Base-by-base conservation (phyloP, 306 rosid species). In the Carpinus viminea region DNA sequence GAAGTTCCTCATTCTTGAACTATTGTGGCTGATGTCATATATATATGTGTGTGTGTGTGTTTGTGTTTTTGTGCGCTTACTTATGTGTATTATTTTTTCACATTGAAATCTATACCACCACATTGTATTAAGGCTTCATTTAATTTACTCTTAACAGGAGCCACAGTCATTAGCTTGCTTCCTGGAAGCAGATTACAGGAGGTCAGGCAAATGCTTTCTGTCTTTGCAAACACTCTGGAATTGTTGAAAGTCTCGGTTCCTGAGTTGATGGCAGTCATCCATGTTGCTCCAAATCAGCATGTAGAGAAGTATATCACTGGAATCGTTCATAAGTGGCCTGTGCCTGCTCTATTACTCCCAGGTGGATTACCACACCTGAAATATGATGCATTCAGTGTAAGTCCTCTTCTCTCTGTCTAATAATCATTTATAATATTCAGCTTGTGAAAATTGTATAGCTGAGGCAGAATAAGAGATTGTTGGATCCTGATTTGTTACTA, bases 111-210 rank as follows among this genome's bases (percentile, higher is more conserved):
- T 12, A 2, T 38, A 10, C 17, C 55, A 20, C 28, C 70, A 66
- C 43, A 73, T 75, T 57, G 53, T 48, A 46, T 51, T 84, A 70
- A 73, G 51, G 12, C 81, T 81, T 82, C 69, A 43, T 70, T 70
- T 36, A 31, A 71, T 78, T 80, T 68, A 24, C 85, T 62, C 72
- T 86, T 84, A 65, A 69, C 82, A 94, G 98, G 92, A 74, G 89
- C 96, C 60, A 87, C 89, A 61, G 82, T 90, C 76, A 82, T 95
- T 74, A 92, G 93, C 83, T 82, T 95, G 89, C 98, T 92, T 91
- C 98, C 98, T 76, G 98, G 98, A 86, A 95, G 98, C 85, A 92
- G 98, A 87, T 78, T 88, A 69, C 98, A 92, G 83, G 98, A 95
- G 84, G 96, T 92, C 83, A 85, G 82, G 24, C 89, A 90, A 86